These are phyloP conservation scores for Neocallimastix lanati DNA, from an alignment of 192 early-diverging fungal species.

Conservation along the genomic window DNA sequence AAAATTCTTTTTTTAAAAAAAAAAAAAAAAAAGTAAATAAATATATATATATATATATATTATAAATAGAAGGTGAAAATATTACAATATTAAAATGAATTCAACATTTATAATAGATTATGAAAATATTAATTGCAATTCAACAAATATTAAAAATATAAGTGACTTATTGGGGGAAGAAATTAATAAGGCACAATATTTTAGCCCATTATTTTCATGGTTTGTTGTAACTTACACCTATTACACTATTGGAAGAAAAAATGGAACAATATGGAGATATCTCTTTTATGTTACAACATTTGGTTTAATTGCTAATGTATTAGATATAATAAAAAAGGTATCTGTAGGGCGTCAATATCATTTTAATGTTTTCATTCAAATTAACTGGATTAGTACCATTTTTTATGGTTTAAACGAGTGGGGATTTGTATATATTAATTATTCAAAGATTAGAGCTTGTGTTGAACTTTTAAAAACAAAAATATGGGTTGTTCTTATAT, in stretches of 20 bases:
- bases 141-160: no score
- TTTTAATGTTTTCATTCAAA: no score
- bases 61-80: no score
- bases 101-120: no score
- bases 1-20: no score
- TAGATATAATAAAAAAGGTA: neutral
- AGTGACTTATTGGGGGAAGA: no score
- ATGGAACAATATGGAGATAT: neutral
- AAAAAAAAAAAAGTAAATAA: no score
- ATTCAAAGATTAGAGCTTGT: neutral
- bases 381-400: neutral
- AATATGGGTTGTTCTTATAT: neutral
- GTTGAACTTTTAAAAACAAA: neutral
- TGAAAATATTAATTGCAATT: no score
- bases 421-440: neutral
- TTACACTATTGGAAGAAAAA: neutral
- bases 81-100: no score
- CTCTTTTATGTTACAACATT: neutral
- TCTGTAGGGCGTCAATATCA: neutral
- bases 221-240: neutral
- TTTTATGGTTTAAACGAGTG: neutral
- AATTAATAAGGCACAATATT: neutral
- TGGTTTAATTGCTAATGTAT: neutral
- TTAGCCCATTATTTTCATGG: neutral
- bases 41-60: no score